A percentile compares a stretch with the other conserved stretches of the same genome.
Evolutionary conservation across 192 early-diverging fungal genomes (phyloP).

Genomic region (Spinellus fusiger): DNA sequence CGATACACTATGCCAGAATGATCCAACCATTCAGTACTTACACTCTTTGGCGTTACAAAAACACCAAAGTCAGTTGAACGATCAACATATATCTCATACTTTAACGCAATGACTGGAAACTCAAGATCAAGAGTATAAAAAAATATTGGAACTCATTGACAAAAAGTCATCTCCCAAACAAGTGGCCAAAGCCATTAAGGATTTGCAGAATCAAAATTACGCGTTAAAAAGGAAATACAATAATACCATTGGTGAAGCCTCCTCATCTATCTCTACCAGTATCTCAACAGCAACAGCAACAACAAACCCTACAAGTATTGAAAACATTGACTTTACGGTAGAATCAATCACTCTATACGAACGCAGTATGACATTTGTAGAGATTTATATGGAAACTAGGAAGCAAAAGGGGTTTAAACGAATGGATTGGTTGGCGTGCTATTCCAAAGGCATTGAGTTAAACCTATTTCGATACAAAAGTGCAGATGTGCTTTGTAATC

Average conservation of each 20-base stretch:
- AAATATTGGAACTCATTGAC: conserved; percentile 3
- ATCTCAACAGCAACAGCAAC: neutral
- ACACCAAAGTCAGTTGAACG: neutral
- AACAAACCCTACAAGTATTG: neutral
- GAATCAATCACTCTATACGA: neutral
- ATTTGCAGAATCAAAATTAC: neutral
- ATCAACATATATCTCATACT: neutral
- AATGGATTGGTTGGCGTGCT: conserved; percentile 1
- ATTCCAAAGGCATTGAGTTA: neutral
- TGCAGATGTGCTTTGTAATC: neutral
- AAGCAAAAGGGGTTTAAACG: neutral
- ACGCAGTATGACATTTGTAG: neutral
- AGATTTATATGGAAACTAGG: too few relatives aligned
- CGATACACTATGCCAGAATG: neutral
- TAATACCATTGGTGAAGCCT: neutral
- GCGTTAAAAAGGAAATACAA: conserved; percentile 1
- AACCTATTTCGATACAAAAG: neutral
- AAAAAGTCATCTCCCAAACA: neutral
- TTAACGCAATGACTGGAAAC: neutral
- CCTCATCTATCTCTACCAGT: conserved; percentile 11
- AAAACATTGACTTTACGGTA: neutral
- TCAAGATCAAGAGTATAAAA: neutral
- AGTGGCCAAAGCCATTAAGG: conserved; percentile 7
- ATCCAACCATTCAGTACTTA: conserved; percentile 1
- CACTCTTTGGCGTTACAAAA: neutral